These are phyloP conservation scores for Xylogone sp. DNA, from an alignment of 2,329 filamentous ascomycete genomes.

Conservation along the genomic window DNA sequence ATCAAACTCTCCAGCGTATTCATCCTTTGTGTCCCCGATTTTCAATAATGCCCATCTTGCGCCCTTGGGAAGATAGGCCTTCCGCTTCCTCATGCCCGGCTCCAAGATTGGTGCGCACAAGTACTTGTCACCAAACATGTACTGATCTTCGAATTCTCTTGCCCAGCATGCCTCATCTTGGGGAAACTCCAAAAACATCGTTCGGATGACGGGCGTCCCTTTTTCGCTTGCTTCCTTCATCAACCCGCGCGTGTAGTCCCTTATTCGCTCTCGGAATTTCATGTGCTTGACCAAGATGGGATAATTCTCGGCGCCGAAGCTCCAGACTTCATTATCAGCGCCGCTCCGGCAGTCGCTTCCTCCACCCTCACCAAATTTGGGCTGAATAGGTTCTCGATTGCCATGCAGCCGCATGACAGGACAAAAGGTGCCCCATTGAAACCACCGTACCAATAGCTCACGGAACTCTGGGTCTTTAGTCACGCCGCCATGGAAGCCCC, in stretches of 20 bases:
- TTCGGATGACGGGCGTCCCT: conserved; percentile 57
- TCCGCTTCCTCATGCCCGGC: conserved; percentile 38
- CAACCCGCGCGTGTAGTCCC: conserved; percentile 50
- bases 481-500: conserved; percentile 62
- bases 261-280: conserved; percentile 49
- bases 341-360: conserved; percentile 27
- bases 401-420: conserved; percentile 65
- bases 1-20: conserved; percentile 26
- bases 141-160: conserved; percentile 55
- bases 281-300: conserved; percentile 56
- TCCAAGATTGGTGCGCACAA: conserved; percentile 53
- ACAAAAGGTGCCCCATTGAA: conserved; percentile 63
- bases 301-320: conserved; percentile 56
- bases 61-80: conserved; percentile 50
- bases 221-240: conserved; percentile 56
- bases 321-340: conserved; percentile 60
- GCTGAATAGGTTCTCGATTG: conserved; percentile 54
- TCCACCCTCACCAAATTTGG: conserved; percentile 22
- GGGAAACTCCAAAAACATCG: conserved; percentile 61
- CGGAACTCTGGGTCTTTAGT: conserved; percentile 50
- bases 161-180: conserved; percentile 48
- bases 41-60: conserved; percentile 35
- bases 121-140: conserved; percentile 60
- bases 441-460: conserved; percentile 62
- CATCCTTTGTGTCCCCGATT: conserved; percentile 29